Evolutionary conservation across 495 filamentous ascomycete genomes (phyloP).

Genomic region (Podospora pseudoanserina): DNA sequence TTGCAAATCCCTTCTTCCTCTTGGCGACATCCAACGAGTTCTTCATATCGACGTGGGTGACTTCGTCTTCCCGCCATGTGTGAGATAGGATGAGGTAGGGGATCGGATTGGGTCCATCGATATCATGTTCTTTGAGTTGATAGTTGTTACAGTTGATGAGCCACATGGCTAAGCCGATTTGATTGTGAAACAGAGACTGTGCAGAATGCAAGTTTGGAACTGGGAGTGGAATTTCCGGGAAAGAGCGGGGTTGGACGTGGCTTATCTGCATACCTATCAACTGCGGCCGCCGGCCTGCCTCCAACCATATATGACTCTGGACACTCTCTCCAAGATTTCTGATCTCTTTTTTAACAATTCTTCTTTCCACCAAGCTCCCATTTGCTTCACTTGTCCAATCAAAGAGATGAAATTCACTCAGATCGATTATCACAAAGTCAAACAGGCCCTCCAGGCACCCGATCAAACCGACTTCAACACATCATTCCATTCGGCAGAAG

Average conservation of each 20-base stretch:
- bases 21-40: not conserved
- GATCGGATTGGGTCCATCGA: not conserved
- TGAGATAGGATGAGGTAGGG: slow-evolving; percentile 23
- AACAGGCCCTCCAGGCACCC: not conserved
- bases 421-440: too few species aligned
- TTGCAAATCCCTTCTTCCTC: slow-evolving; percentile 10
- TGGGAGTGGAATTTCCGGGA: too few species aligned
- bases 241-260: too few species aligned
- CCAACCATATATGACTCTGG: too few species aligned
- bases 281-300: too few species aligned
- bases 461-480: slow-evolving; percentile 23
- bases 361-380: too few species aligned
- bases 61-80: slow-evolving; percentile 24
- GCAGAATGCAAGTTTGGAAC: not conserved
- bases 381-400: too few species aligned
- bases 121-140: not conserved
- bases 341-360: too few species aligned
- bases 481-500: slow-evolving; percentile 20
- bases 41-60: slow-evolving; percentile 11
- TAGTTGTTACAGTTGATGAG: slow-evolving; percentile 11
- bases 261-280: too few species aligned
- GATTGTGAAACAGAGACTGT: not conserved
- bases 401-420: too few species aligned
- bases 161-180: slow-evolving; percentile 8
- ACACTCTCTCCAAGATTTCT: too few species aligned